phyloP scores from a whole-genome alignment of 2,329 filamentous ascomycete species.

The Monilinia laxa region DNA sequence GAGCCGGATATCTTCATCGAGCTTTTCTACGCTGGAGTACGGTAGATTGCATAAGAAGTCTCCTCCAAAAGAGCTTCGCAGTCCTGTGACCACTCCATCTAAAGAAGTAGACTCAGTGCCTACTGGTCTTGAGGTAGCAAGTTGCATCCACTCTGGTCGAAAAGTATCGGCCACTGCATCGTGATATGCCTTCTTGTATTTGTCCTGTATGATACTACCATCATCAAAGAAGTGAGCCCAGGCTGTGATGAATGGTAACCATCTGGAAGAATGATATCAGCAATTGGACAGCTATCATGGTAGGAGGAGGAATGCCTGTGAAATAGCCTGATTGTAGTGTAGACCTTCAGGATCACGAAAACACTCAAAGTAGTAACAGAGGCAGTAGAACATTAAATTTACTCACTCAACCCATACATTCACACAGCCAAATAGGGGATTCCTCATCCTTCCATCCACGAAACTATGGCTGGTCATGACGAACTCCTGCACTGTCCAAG shows the following conservation, averaged over 20 bases:
- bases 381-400: background rate
- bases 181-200: slow-evolving; percentile 6
- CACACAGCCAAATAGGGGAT: slow-evolving; percentile 17
- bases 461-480: slow-evolving; percentile 11
- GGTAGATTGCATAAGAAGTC: background rate
- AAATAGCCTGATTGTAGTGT: background rate
- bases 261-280: background rate
- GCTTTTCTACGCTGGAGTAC: background rate
- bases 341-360: too few relatives aligned
- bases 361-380: too few relatives aligned
- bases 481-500: slow-evolving; percentile 28
- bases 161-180: slow-evolving; percentile 12
- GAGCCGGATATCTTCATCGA: slow-evolving; percentile 6
- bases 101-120: background rate
- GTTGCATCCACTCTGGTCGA: slow-evolving; percentile 14
- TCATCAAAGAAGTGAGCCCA: slow-evolving; percentile 17
- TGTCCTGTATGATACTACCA: background rate
- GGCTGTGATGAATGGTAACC: slow-evolving; percentile 16
- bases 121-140: background rate
- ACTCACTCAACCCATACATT: slow-evolving; percentile 17
- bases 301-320: too few relatives aligned
- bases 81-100: background rate
- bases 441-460: slow-evolving; percentile 15
- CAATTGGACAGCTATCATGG: background rate
- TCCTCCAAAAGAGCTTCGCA: slow-evolving; percentile 2